Evolutionary conservation across 2,329 filamentous ascomycete species (phyloP), one percentile per base, ranked within the genome.

Genomic region (Nothopassalora personata): DNA sequence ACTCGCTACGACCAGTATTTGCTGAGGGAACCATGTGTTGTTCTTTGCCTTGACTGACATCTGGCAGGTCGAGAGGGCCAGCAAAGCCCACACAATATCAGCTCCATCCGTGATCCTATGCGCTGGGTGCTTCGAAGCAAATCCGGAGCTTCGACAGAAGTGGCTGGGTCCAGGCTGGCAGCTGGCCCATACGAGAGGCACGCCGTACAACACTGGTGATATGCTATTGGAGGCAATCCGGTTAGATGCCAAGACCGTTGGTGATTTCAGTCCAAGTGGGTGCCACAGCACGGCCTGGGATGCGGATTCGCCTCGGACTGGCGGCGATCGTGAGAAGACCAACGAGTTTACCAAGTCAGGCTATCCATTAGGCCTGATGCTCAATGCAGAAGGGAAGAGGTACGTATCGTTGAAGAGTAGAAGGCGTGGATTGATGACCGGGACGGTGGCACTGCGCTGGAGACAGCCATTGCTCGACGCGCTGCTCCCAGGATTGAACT

Each of bases 341-440:
- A 88, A 89, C 65, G 81, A 87, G 68, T 87, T 81, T 67, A 89
- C 86, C 6, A 89, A 89, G 67, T 86, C 82, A 0, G 86, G 86
- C 1, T 88, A 88, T 64, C 85, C 86, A 0, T 74, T 88, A 0
- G 86, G 86, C 0, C 64, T 88, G 11, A 88, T 87, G 81, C 58
- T 88, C 15, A 88, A 89, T 64, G 70, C 71, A 0, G 66, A 80
- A 0, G 86, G 86, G 0, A 67, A 79, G 46, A 76, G 86, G 1
- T 88, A 88, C 66, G 49, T 51, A 5, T n/a, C n/a, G n/a, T 43
- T 18, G 4, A n/a, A 43, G 39, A 8, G 3, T 18, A 5, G 4
- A 18, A n/a, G 39, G 39, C 39, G 18, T 18, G 7, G 39, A n/a
- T 6, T 13, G 18, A 15, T 43, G 39, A 15, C 18, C 39, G 18